phyloP scores from a whole-genome alignment of 805 yeast species.

The Cyberlindnera petersonii region DNA sequence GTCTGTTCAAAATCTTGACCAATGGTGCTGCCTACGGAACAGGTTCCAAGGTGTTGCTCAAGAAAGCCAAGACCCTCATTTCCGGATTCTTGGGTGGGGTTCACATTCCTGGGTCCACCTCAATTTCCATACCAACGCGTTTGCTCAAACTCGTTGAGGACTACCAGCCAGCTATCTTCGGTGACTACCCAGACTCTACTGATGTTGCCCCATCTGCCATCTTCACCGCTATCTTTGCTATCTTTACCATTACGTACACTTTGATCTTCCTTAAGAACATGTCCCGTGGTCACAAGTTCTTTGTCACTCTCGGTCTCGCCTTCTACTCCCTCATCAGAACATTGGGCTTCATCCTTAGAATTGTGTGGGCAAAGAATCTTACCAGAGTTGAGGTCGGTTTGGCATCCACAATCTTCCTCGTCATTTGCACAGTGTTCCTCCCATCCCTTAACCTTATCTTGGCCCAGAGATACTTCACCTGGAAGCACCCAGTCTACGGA shows the following conservation, averaged over 20 bases:
- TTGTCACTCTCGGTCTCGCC: conserved; percentile 47
- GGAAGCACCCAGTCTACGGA: conserved; percentile 76
- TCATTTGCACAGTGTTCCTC: conserved; percentile 55
- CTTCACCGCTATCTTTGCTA: conserved; percentile 49
- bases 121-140: conserved; percentile 19
- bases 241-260: conserved; percentile 44
- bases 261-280: conserved; percentile 44
- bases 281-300: conserved; percentile 57
- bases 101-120: background rate
- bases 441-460: conserved; percentile 58
- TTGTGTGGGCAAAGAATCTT: conserved; percentile 53
- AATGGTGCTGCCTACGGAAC: conserved; percentile 29
- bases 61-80: conserved; percentile 17
- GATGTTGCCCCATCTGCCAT: conserved; percentile 62
- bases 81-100: conserved; percentile 21
- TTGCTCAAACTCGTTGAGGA: conserved; percentile 17
- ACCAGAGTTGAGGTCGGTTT: conserved; percentile 46
- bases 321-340: conserved; percentile 51
- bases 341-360: conserved; percentile 57
- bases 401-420: conserved; percentile 51
- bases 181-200: conserved; percentile 49
- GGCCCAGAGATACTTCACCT: conserved; percentile 70
- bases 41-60: conserved; percentile 23
- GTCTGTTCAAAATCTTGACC: conserved; percentile 22
- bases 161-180: conserved; percentile 53